A percentile compares a stretch with the other conserved stretches of the same genome.
Evolutionary conservation across 768 basidiomycete genomes (phyloP).

Genomic region (Phlegmacium glaucopus): DNA sequence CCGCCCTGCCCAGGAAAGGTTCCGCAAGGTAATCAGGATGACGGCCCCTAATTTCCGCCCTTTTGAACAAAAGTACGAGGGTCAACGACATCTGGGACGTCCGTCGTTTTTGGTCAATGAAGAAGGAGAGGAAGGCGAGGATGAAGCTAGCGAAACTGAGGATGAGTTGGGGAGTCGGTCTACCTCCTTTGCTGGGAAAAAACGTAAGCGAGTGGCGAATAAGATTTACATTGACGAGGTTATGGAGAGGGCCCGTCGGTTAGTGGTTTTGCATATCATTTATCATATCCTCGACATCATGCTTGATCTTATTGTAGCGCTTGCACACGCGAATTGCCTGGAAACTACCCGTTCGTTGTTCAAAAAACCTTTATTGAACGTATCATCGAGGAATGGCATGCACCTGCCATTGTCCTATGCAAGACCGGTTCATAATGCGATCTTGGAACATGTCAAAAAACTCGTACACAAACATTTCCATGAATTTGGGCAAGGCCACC

Average conservation of each 20-base stretch:
- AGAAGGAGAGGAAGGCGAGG: constrained; percentile 11
- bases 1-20: constrained; percentile 42
- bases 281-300: too few species aligned
- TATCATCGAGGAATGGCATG: constrained; percentile 44
- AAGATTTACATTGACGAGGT: constrained; percentile 54
- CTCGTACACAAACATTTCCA: constrained; percentile 50
- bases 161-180: background rate
- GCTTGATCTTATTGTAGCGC: constrained; percentile 38
- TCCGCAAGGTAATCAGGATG: constrained; percentile 41
- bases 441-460: constrained; percentile 35
- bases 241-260: constrained; percentile 43
- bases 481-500: constrained; percentile 47
- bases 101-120: constrained; percentile 20
- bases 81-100: constrained; percentile 7
- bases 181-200: constrained; percentile 1
- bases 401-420: constrained; percentile 45
- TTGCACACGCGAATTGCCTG: constrained; percentile 67
- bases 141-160: constrained; percentile 7
- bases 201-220: background rate
- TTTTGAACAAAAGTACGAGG: constrained; percentile 24
- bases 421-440: constrained; percentile 30
- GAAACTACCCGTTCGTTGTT: constrained; percentile 62
- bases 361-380: constrained; percentile 45
- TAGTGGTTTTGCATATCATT: background rate
- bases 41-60: constrained; percentile 63